Conservation (phyloP, 768 basidiomycete genomes). For the Russula sp. region DNA sequence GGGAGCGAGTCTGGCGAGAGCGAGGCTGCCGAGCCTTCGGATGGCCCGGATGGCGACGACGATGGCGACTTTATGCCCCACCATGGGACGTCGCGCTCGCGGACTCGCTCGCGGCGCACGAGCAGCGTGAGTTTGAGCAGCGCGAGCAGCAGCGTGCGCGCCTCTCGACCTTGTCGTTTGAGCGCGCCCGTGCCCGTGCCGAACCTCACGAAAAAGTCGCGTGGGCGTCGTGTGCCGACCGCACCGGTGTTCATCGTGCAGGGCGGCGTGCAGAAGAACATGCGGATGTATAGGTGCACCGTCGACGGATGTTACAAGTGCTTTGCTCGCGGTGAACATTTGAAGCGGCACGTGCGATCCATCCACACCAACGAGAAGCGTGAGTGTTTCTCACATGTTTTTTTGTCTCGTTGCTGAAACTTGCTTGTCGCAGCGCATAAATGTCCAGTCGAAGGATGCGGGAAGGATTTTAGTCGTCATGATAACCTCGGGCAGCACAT, state of each 20-base stretch:
- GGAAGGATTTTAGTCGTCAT: conserved; percentile 78
- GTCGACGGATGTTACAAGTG: conserved; percentile 83
- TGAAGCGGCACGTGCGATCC: conserved; percentile 81
- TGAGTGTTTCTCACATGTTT: conserved; percentile 35
- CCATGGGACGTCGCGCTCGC: not conserved
- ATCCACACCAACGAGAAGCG: conserved; percentile 93
- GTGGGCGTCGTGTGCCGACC: conserved; percentile 70
- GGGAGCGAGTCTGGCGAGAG: conserved; percentile 19
- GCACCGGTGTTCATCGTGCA: conserved; percentile 26
- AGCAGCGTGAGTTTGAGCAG: conserved; percentile 18
- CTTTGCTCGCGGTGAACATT: conserved; percentile 82
- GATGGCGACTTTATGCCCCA: conserved; percentile 16
- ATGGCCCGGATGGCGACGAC: conserved; percentile 11
- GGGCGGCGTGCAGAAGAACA: conserved; percentile 26
- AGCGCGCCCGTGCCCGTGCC: conserved; percentile 63
- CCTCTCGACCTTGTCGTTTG: conserved; percentile 30
- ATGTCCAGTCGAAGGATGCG: conserved; percentile 74
- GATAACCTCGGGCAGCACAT: conserved; percentile 88
- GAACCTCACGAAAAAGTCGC: conserved; percentile 72
- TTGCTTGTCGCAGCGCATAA: conserved; percentile 50
- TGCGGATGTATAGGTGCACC: conserved; percentile 54
- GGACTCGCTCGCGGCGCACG: conserved; percentile 18
- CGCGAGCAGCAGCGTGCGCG: conserved; percentile 14
- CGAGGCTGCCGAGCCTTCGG: conserved; percentile 14
- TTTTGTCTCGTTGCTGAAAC: conserved; percentile 13